Evolutionary conservation across 225 moss, liverwort and hornwort genomes (phyloP).

Genomic region (Ulota crispa): DNA sequence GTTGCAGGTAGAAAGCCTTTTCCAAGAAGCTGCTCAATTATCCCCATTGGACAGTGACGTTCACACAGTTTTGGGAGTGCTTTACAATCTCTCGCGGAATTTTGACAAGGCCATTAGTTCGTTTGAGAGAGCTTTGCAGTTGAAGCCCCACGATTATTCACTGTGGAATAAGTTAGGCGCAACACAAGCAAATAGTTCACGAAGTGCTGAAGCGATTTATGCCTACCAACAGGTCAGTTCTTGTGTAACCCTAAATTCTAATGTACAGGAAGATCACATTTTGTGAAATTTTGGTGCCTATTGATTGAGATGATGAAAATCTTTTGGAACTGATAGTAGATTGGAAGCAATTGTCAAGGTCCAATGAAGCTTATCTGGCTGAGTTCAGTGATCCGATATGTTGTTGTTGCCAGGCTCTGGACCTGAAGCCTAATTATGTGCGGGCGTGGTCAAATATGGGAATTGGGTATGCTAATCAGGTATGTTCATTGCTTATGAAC

Average conservation of each 20-base stretch:
- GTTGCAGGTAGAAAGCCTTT: slow-evolving; percentile 67
- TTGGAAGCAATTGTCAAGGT: neutral
- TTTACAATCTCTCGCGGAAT: slow-evolving; percentile 93
- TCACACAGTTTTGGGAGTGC: slow-evolving; percentile 87
- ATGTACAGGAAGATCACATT: neutral
- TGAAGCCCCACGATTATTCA: slow-evolving; percentile 99
- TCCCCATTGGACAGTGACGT: slow-evolving; percentile 90
- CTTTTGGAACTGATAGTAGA: neutral
- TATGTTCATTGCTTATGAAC: slow-evolving; percentile 6
- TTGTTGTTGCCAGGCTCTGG: slow-evolving; percentile 69
- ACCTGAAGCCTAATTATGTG: slow-evolving; percentile 94
- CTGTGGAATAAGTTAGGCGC: slow-evolving; percentile 98
- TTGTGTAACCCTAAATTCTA: neutral
- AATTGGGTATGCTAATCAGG: slow-evolving; percentile 98
- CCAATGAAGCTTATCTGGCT: neutral
- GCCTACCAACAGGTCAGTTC: slow-evolving; percentile 88
- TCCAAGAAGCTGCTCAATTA: slow-evolving; percentile 70
- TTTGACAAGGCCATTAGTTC: slow-evolving; percentile 82
- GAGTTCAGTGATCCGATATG: neutral
- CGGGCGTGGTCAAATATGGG: slow-evolving; percentile 99
- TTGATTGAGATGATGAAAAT: neutral
- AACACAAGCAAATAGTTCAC: slow-evolving; percentile 93
- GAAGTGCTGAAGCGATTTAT: slow-evolving; percentile 92
- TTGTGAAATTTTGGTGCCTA: neutral
- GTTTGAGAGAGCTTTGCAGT: slow-evolving; percentile 79